Base-by-base conservation (phyloP, 345 rosid species). In the Corchorus capsularis region DNA sequence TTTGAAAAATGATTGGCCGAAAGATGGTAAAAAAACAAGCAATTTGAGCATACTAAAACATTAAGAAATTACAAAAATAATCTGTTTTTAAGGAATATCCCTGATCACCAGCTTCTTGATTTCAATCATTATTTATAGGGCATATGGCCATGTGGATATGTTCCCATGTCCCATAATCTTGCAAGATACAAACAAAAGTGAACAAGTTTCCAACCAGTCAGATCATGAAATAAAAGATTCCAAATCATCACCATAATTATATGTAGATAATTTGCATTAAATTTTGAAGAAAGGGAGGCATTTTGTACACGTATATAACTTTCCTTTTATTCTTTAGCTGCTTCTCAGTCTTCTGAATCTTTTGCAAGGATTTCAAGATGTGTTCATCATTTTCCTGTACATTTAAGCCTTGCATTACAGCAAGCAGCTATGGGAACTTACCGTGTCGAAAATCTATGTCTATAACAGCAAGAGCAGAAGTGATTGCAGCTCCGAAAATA, bases 401-500 rank as follows among this genome's bases (percentile, higher is more conserved):
- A 27, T 77, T 68, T 41, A 82, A 55, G 75, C 82, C 84, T 80
- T 75, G 75, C 77, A 53, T 56, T 11, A 59, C 79, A 53, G 3
- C 27, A 14, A 35, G 63, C 71, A 77, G 63, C 74, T 72, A 71
- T 81, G 75, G 77, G 62, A 75, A 43, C 65, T n/a, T 60, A n/a
- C 56, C 20, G 63, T 41, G 46, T 15, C 34, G 53, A 32, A 82
- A 64, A n/a, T 63, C 66, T 47, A 6, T 6, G 37, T 43, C 61
- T 12, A 71, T 32, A 68, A 57, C 66, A 61, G 66, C 73, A 19
- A 79, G 79, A 78, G 85, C 82, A 41, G 74, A 74, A 75, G 85
- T 67, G 19, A 68, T 73, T 8, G 59, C 81, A 14, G 77, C 85
- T 77, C 88, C 88, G 0, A 75, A 37, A 57, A 32, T 12, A 63